A percentile compares a stretch with the other conserved stretches of the same genome.
Evolutionary conservation across 345 rosid species (phyloP).

Genomic region (Erysimum cheiranthoides): DNA sequence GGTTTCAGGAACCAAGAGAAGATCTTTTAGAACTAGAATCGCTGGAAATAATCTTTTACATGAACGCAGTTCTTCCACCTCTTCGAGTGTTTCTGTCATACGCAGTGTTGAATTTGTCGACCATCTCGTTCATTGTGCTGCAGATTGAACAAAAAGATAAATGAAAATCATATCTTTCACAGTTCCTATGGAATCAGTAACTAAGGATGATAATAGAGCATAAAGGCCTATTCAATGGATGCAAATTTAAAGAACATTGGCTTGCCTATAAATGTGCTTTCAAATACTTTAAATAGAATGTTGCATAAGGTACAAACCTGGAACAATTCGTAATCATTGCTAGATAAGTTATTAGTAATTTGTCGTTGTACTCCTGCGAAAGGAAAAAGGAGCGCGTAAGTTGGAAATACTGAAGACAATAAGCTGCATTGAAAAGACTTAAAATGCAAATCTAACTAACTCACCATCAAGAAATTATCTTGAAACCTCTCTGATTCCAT

Average conservation of each 20-base stretch:
- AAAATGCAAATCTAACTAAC: conserved; percentile 34
- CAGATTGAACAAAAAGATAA: conserved; percentile 6
- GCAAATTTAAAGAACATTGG: background rate
- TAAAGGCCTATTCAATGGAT: background rate
- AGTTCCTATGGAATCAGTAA: background rate
- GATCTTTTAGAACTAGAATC: conserved; percentile 10
- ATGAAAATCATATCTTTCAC: background rate
- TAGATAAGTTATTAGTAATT: conserved; percentile 79
- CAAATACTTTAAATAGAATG: background rate
- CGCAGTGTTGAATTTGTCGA: conserved; percentile 96
- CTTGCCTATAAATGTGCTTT: background rate
- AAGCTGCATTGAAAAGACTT: background rate
- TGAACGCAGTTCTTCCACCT: conserved; percentile 89
- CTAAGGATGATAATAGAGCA: background rate
- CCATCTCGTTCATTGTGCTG: conserved; percentile 95
- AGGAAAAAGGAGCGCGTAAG: conserved; percentile 14
- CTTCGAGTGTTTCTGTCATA: conserved; percentile 88
- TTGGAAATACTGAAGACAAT: background rate
- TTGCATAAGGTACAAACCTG: conserved; percentile 56
- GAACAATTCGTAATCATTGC: conserved; percentile 95
- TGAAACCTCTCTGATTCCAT: conserved; percentile 91
- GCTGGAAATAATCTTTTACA: conserved; percentile 48
- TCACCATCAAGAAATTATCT: conserved; percentile 95
- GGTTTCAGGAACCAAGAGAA: conserved; percentile 7
- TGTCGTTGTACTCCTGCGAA: conserved; percentile 88